phyloP scores from a whole-genome alignment of 805 yeast genomes.

The Candida ponderosae region DNA sequence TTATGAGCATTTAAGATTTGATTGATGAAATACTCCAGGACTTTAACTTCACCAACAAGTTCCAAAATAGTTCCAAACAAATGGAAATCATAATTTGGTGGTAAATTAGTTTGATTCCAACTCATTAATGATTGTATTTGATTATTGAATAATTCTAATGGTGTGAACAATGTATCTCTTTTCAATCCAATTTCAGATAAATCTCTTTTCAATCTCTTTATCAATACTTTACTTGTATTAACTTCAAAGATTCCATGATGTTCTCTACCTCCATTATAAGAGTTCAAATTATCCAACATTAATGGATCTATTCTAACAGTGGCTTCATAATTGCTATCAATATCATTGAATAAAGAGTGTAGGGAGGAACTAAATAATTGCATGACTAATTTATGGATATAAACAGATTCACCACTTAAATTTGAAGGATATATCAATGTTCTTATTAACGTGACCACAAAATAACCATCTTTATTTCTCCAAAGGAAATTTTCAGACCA shows the following conservation, averaged over 20 bases:
- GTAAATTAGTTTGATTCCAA: slow-evolving; percentile 15
- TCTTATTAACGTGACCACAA: slow-evolving; percentile 30
- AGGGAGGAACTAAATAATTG: slow-evolving; percentile 12
- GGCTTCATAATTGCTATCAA: slow-evolving; percentile 4
- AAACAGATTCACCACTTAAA: slow-evolving; percentile 36
- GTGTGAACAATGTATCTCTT: slow-evolving; percentile 5
- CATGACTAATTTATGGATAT: slow-evolving; percentile 34
- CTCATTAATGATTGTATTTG: slow-evolving; percentile 13
- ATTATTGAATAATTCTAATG: slow-evolving; percentile 10
- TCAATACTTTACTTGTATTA: not conserved
- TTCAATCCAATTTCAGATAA: not conserved
- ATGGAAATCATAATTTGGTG: slow-evolving; percentile 12
- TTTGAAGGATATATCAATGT: slow-evolving; percentile 34
- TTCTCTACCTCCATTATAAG: too few relatives aligned
- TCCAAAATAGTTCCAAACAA: slow-evolving; percentile 7
- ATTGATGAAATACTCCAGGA: slow-evolving; percentile 13
- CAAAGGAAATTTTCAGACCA: slow-evolving; percentile 37
- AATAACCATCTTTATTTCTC: slow-evolving; percentile 23
- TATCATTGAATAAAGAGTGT: slow-evolving; percentile 6
- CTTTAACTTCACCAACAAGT: slow-evolving; percentile 11
- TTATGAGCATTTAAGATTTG: slow-evolving; percentile 10
- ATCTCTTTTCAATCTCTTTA: not conserved
- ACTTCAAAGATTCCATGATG: not conserved
- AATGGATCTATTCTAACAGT: slow-evolving; percentile 10
- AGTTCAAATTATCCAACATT: slow-evolving; percentile 6